Evolutionary conservation across 108 stramenopile genomes (phyloP).

Genomic region (Skeletonema grethae): DNA sequence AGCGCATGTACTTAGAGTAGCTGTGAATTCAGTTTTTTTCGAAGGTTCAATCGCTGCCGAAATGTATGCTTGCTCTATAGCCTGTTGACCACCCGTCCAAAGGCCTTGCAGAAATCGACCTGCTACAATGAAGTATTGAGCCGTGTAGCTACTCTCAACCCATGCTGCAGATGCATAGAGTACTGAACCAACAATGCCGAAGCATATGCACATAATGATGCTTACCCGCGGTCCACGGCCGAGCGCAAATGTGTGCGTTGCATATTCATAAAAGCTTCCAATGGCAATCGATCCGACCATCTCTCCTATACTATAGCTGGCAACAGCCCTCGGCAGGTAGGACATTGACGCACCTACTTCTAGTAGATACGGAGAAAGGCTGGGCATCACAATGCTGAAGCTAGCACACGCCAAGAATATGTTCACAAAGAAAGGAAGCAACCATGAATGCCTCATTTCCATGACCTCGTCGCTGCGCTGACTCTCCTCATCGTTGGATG

Average conservation of each 20-base stretch:
- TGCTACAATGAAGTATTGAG: conserved; percentile 25
- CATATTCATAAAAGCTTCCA: conserved; percentile 37
- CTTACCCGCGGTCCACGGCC: conserved; percentile 33
- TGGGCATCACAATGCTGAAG: conserved; percentile 49
- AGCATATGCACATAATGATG: conserved; percentile 15
- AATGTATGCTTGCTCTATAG: conserved; percentile 49
- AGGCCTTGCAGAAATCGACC: conserved; percentile 34
- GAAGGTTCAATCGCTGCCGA: conserved; percentile 35
- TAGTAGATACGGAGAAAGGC: conserved; percentile 34
- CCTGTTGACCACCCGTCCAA: conserved; percentile 54
- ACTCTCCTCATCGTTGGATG: conserved; percentile 8
- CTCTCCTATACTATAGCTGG: conserved; percentile 41
- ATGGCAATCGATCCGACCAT: conserved; percentile 44
- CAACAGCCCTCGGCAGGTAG: conserved; percentile 44
- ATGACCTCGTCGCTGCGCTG: not conserved
- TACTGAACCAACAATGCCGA: conserved; percentile 34
- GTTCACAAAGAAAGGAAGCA: conserved; percentile 47
- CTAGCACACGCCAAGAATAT: conserved; percentile 48
- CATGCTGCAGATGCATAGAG: conserved; percentile 34
- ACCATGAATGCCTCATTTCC: conserved; percentile 9
- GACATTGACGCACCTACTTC: conserved; percentile 36
- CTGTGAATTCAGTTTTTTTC: conserved; percentile 34
- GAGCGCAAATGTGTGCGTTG: conserved; percentile 18
- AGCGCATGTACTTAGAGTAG: conserved; percentile 36
- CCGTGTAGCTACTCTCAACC: conserved; percentile 9